These are phyloP conservation scores for Nakazawaea ambrosiae DNA, from an alignment of 805 yeast genomes.

Conservation along the genomic window DNA sequence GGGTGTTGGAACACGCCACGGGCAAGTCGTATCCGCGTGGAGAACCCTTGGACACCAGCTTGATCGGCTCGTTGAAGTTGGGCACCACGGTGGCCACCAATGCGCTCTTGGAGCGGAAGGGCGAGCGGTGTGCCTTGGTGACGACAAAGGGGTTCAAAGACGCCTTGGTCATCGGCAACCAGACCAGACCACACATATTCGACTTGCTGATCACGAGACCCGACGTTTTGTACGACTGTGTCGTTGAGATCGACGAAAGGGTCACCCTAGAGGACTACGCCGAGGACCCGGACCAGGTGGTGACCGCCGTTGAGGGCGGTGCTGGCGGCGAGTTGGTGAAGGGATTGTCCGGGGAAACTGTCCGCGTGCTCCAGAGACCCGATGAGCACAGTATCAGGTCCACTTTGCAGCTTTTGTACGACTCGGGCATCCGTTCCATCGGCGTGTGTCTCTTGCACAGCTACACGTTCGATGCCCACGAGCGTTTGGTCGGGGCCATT, in stretches of 20 bases:
- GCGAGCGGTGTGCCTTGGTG: constrained; percentile 77
- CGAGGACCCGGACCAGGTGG: constrained; percentile 52
- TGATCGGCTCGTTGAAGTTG: constrained; percentile 68
- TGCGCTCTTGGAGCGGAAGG: constrained; percentile 88
- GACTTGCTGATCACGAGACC: constrained; percentile 73
- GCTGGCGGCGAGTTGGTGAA: constrained; percentile 25
- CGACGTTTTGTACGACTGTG: constrained; percentile 63
- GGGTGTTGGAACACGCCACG: constrained; percentile 59
- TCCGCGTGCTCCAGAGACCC: constrained; percentile 49
- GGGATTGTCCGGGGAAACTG: constrained; percentile 66
- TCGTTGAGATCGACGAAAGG: constrained; percentile 83
- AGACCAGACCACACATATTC: constrained; percentile 84
- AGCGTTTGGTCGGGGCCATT: constrained; percentile 45
- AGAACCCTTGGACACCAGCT: constrained; percentile 50
- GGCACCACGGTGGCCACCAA: constrained; percentile 97
- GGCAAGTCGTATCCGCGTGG: constrained; percentile 51
- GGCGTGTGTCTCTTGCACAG: constrained; percentile 72
- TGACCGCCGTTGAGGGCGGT: constrained; percentile 12
- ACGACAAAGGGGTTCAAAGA: constrained; percentile 89
- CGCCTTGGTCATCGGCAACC: constrained; percentile 79
- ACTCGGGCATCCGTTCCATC: constrained; percentile 56
- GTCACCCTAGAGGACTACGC: constrained; percentile 77
- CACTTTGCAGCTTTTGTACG: constrained; percentile 37
- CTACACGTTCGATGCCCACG: constrained; percentile 69
- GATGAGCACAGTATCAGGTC: constrained; percentile 34